Evolutionary conservation across 2,329 filamentous ascomycete genomes (phyloP).

Genomic region (Aspergillus sp.): DNA sequence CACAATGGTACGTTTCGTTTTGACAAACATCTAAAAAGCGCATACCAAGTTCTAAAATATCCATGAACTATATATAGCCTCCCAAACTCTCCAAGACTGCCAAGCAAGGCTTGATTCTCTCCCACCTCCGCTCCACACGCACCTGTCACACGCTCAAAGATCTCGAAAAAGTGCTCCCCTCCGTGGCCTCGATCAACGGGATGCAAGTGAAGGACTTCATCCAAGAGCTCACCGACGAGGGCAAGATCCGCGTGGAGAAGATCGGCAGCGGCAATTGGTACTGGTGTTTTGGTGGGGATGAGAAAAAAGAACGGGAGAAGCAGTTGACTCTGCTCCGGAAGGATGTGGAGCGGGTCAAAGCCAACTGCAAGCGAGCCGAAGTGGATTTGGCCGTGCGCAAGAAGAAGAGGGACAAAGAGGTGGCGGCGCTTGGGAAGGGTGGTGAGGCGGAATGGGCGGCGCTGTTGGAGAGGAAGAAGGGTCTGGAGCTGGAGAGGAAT

Average conservation of each 20-base stretch:
- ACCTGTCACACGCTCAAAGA: conserved; percentile 67
- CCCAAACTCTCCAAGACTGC: conserved; percentile 59
- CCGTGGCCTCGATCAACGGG: conserved; percentile 61
- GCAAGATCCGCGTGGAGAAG: conserved; percentile 64
- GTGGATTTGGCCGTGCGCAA: conserved; percentile 39
- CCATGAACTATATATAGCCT: conserved; percentile 24
- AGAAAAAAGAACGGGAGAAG: conserved; percentile 48
- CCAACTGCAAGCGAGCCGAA: conserved; percentile 32
- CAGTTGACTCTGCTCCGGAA: conserved; percentile 25
- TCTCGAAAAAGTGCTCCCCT: conserved; percentile 63
- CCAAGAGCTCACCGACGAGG: conserved; percentile 61
- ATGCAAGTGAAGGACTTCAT: conserved; percentile 70
- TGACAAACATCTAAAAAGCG: background rate
- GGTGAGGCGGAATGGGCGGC: conserved; percentile 20
- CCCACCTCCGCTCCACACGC: conserved; percentile 60
- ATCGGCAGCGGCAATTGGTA: conserved; percentile 73
- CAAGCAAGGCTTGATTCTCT: conserved; percentile 59
- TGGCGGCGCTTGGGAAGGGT: conserved; percentile 8
- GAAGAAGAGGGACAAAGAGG: conserved; percentile 26
- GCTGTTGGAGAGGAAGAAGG: conserved; percentile 22
- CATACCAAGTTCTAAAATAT: background rate
- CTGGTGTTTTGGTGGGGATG: conserved; percentile 65
- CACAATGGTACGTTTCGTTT: conserved; percentile 4
- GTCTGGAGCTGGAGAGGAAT: conserved; percentile 31
- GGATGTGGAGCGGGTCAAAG: conserved; percentile 31